Evolutionary conservation across 768 basidiomycete genomes (phyloP), one percentile per base, ranked within the genome.

Genomic region (Galerina marginata): DNA sequence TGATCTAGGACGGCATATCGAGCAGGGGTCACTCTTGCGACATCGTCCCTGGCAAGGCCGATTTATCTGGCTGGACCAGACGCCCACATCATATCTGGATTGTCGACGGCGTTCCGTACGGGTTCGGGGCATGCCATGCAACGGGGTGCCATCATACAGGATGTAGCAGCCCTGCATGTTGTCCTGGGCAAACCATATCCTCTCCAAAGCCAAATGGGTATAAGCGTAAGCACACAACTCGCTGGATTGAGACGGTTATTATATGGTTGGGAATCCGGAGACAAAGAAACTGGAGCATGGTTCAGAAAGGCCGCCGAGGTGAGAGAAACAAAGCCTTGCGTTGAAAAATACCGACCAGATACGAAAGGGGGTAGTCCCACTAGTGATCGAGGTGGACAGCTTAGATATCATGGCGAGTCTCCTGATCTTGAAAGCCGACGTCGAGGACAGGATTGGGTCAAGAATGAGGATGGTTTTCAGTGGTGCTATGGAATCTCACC

Each of bases 341-440:
- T 37, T 39, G 39, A 47, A 33, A 26, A 16, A 14, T 5, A 42
- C 49, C 42, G 59, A 67, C 29, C 62, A 52, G 26, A 20, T 42
- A 38, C 23, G 9, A 26, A 46, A 89, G 83, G 88, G 89, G 15
- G 74, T 84, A 9, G 74, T 90, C 39, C 87, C 89, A 1, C 72
- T 94, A 43, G 86, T 93, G 4, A 74, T 92, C 15, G 82, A 88
- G 39, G 87, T 88, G 6, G 76, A 87, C 62, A 88, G 79, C 66
- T 87, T 87, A 12, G 91, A 94, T 66, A 82, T 87, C 26, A 92
- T 93, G 82, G 86, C 88, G 2, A 82, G 83, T 1, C 73, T 94
- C 37, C 71, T 93, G 47, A 78, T 83, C 20, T 75, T 94, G 65
- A 93, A 92, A 73, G 74, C 77, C 12, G 87, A 93, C 62, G 80